Base-by-base conservation (phyloP, 768 basidiomycete genomes). In the Auricularia auricula-judae region DNA sequence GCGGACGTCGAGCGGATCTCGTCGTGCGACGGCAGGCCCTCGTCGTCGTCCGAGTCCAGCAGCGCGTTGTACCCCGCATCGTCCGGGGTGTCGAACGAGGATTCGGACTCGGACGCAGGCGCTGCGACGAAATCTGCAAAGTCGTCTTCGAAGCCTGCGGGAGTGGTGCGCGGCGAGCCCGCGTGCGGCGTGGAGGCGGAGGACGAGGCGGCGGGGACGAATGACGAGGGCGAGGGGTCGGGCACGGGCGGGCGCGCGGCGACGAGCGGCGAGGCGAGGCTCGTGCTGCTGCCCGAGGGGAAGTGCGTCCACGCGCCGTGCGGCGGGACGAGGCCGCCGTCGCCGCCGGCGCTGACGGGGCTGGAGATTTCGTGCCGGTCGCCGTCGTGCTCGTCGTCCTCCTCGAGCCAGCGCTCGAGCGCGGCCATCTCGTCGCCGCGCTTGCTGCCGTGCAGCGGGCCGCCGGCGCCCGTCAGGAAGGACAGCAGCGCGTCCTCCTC, bases 81-180 rank as follows among this genome's bases (percentile, higher is more conserved):
- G 60, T 82, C 80, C 34, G 66, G 68, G n/a, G 74, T 79, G 10
- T 79, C 82, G 66, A 87, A 78, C 68, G 86, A 86, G 4, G 85
- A 84, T n/a, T 78, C 76, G 7, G 85, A 85, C 8, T 78, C 76
- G 7, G 85, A 85, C 8, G 68, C 43, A 3, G 76, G 82, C n/a
- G 86, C 87, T 36, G 86, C 85, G 18, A 90, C 81, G 67, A 89
- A 89, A 35, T 83, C 85, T 2, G 85, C 80, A 70, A 93, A 93
- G 72, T 93, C 88, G 69, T 93, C 91, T 63, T 92, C 91, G 68
- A 93, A 84, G 16, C 80, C 78, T 21, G 61, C 21, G 23, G 29
- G 34, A 11, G 64, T 44, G 29, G 29, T 3, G 29, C 29, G 29
- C 12, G 44, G 51, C n/a, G 51, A 23, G 33, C 18, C 43, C 11